A percentile compares a stretch with the other conserved stretches of the same genome.
Evolutionary conservation across 2,329 filamentous ascomycete species (phyloP).

Genomic region (Cercospora sp.): DNA sequence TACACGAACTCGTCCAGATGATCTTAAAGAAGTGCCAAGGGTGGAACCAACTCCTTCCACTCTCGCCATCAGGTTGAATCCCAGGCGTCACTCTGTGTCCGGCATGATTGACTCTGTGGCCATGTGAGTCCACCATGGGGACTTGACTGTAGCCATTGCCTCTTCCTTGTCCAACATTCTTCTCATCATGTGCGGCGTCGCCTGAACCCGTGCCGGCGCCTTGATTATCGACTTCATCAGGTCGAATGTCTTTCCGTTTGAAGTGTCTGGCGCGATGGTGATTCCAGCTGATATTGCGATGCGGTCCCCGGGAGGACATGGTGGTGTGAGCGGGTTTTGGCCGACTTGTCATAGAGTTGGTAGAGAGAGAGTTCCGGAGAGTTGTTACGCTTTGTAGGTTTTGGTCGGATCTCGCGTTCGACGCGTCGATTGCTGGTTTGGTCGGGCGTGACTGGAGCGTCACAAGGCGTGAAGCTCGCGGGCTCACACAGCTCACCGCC

Average conservation of each 20-base stretch:
- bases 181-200: slow-evolving; percentile 18
- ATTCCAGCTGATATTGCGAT: slow-evolving; percentile 7
- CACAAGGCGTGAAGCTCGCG: neutral
- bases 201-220: slow-evolving; percentile 11
- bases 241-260: slow-evolving; percentile 25
- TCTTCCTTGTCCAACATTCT: slow-evolving; percentile 12
- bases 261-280: slow-evolving; percentile 21
- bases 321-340: slow-evolving; percentile 4
- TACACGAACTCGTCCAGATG: slow-evolving; percentile 48
- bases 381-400: neutral
- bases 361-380: neutral
- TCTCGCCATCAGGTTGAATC: slow-evolving; percentile 50
- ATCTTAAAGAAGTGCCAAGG: slow-evolving; percentile 47
- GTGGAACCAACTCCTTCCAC: slow-evolving; percentile 48
- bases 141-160: slow-evolving; percentile 14
- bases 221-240: slow-evolving; percentile 19
- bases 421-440: neutral
- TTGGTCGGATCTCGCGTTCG: neutral
- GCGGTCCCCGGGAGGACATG: neutral
- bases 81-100: slow-evolving; percentile 46
- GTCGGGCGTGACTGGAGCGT: neutral
- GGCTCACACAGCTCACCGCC: neutral
- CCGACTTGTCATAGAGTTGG: slow-evolving; percentile 2
- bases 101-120: slow-evolving; percentile 45
- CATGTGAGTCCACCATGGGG: slow-evolving; percentile 31